These are phyloP conservation scores for Synura sp. DNA, from an alignment of 352 stramenopile species.

Conservation along the genomic window DNA sequence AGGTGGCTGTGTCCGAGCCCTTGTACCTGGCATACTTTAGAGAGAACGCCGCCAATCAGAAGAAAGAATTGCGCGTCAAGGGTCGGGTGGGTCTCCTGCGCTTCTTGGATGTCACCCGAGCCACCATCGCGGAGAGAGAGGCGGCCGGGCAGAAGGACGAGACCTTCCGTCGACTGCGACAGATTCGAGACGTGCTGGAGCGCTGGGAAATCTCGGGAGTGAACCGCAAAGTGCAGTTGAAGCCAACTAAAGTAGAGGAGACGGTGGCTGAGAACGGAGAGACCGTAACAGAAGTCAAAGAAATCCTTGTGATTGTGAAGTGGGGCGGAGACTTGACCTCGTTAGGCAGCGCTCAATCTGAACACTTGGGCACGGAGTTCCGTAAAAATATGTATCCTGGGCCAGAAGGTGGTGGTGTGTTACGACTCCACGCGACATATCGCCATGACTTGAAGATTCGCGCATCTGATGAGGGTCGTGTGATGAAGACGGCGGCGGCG, in stretches of 20 bases:
- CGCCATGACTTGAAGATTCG: conserved; percentile 99
- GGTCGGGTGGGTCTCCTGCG: conserved; percentile 61
- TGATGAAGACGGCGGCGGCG: conserved; percentile 99
- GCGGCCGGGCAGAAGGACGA: conserved; percentile 56
- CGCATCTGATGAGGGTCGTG: conserved; percentile 95
- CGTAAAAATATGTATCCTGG: conserved; percentile 70
- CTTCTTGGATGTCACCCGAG: conserved; percentile 63
- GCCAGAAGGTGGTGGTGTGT: conserved; percentile 77
- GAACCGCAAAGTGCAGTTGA: conserved; percentile 96
- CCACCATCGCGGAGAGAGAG: conserved; percentile 53
- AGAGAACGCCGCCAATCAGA: conserved; percentile 54
- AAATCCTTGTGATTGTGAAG: conserved; percentile 98
- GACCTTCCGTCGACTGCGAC: conserved; percentile 80
- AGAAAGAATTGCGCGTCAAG: conserved; percentile 76
- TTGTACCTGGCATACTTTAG: conserved; percentile 55
- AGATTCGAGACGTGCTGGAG: conserved; percentile 94
- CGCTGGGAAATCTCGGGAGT: conserved; percentile 93
- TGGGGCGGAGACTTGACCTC: conserved; percentile 98
- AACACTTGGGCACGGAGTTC: conserved; percentile 86
- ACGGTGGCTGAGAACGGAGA: conserved; percentile 37
- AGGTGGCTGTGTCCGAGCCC: conserved; percentile 64
- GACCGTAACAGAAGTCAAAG: conserved; percentile 39
- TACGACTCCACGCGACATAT: conserved; percentile 98
- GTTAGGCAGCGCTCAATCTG: conserved; percentile 90
- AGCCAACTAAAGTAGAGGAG: background rate